Percentiles rank a stretch among this genome's conserved stretches.
Conservation (phyloP, 148 eudicot species). For the Rhododendron vialii region DNA sequence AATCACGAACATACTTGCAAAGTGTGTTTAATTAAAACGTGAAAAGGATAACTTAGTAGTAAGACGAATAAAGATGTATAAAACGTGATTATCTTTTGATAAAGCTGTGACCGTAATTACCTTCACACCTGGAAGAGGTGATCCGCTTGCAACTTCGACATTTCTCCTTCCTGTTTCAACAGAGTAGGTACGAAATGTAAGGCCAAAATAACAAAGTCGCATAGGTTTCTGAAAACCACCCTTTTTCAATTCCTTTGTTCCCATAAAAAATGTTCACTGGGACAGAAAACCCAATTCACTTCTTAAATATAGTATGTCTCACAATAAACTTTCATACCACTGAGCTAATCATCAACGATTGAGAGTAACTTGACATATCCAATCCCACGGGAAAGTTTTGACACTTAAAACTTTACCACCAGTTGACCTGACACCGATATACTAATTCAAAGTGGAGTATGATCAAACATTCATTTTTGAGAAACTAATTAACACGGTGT, state of each 20-base stretch:
- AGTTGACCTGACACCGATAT: neutral
- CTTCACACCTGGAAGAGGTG: constrained; percentile 98
- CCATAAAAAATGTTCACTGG: neutral
- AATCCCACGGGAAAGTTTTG: neutral
- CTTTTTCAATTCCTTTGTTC: neutral
- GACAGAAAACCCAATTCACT: neutral
- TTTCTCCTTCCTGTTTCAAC: constrained; percentile 47
- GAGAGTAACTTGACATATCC: neutral
- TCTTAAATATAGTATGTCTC: neutral
- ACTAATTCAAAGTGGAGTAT: neutral
- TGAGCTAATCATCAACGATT: neutral
- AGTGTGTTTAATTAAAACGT: constrained; percentile 34
- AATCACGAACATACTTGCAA: constrained; percentile 52
- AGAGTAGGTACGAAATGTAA: neutral
- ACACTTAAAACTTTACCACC: neutral
- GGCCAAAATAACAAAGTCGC: neutral
- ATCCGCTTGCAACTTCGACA: constrained; percentile 72
- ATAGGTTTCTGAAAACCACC: neutral
- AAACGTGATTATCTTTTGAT: neutral
- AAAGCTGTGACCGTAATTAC: constrained; percentile 41
- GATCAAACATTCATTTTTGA: neutral
- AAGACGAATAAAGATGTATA: neutral
- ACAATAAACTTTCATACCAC: neutral
- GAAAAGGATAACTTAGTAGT: neutral
- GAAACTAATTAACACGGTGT: neutral